Evolutionary conservation across 257 asterid genomes (phyloP).

Genomic region (Cynanchum wilfordii): DNA sequence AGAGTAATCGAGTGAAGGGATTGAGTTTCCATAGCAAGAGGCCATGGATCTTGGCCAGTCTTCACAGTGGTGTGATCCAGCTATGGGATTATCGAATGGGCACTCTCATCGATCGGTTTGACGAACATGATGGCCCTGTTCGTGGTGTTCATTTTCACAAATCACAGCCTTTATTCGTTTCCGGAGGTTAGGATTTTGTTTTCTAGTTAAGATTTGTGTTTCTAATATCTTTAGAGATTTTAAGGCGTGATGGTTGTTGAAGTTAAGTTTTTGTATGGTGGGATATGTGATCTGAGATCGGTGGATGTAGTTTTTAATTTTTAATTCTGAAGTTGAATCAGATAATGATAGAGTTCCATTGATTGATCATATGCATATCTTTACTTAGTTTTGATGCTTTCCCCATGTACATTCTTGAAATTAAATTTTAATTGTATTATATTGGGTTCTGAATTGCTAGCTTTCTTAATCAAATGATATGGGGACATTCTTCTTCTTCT

Average conservation of each 20-base stretch:
- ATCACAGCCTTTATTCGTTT: conserved; percentile 87
- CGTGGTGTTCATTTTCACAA: conserved; percentile 87
- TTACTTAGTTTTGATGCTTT: background rate
- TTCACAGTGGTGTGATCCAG: conserved; percentile 98
- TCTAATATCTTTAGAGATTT: conserved; percentile 5
- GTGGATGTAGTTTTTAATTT: background rate
- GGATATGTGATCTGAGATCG: background rate
- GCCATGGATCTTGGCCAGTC: conserved; percentile 99
- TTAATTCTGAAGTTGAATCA: background rate
- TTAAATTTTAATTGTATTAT: background rate
- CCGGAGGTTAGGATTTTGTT: conserved; percentile 56
- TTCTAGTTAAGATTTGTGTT: background rate
- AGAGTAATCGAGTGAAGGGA: conserved; percentile 97
- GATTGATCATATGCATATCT: background rate
- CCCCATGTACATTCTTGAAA: background rate
- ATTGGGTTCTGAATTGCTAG: too few species aligned
- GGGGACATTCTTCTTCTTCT: background rate
- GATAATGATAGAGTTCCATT: background rate
- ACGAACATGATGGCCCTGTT: conserved; percentile 95
- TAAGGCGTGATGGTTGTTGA: conserved; percentile 7
- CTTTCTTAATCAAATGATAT: background rate
- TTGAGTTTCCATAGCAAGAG: conserved; percentile 90
- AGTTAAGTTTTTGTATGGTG: background rate
- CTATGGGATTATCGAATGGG: conserved; percentile 99
- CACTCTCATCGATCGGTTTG: conserved; percentile 89